These are phyloP conservation scores for Didymella pomorum DNA, from an alignment of 2,329 filamentous ascomycete species.

Conservation along the genomic window DNA sequence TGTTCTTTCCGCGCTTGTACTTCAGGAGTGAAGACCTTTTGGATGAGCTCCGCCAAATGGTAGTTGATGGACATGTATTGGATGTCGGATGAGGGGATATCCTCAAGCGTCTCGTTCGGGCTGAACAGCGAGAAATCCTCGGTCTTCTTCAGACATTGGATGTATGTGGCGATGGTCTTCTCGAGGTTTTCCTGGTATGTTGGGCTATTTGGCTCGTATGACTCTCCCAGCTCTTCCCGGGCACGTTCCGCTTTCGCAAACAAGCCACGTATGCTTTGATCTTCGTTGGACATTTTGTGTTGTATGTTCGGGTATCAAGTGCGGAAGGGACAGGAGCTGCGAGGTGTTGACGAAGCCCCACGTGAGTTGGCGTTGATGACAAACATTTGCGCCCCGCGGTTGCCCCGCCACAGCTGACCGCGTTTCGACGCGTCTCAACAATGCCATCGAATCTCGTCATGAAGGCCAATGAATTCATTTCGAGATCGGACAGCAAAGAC, in stretches of 20 bases:
- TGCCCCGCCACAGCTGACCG: constrained; percentile 23
- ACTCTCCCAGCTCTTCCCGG: constrained; percentile 66
- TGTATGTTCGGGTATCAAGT: neutral
- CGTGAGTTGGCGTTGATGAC: constrained; percentile 38
- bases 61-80: constrained; percentile 82
- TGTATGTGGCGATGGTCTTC: constrained; percentile 73
- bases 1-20: constrained; percentile 61
- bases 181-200: constrained; percentile 73
- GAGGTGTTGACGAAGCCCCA: constrained; percentile 18
- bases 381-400: constrained; percentile 30
- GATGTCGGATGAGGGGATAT: constrained; percentile 83
- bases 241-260: constrained; percentile 64
- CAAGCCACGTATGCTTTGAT: constrained; percentile 63
- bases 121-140: constrained; percentile 83
- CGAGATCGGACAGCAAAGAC: neutral
- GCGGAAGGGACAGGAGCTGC: constrained; percentile 6
- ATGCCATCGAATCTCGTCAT: neutral
- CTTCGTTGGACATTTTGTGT: constrained; percentile 52
- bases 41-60: constrained; percentile 79
- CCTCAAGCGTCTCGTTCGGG: constrained; percentile 86
- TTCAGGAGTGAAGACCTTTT: constrained; percentile 69
- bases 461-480: no score
- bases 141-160: constrained; percentile 74
- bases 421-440: constrained; percentile 3
- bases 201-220: constrained; percentile 70